A percentile compares a stretch with the other conserved stretches of the same genome.
These are phyloP conservation scores for Ceratocystis smalleyi DNA, from an alignment of 2,329 filamentous ascomycete species.

Conservation along the genomic window DNA sequence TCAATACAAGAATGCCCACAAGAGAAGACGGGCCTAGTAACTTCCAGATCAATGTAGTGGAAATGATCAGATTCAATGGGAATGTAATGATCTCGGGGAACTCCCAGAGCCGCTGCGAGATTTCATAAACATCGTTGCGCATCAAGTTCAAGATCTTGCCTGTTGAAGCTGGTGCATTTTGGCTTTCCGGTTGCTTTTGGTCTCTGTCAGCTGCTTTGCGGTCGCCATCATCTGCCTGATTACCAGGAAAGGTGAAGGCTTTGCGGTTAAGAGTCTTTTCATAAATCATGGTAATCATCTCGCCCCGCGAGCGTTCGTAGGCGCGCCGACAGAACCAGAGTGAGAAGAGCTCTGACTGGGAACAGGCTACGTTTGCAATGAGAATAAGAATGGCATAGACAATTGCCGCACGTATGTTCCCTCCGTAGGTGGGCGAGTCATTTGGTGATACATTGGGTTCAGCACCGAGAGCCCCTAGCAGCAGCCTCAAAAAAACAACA, in stretches of 20 bases:
- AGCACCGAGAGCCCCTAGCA: constrained; percentile 31
- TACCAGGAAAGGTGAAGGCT: constrained; percentile 30
- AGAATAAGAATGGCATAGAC: constrained; percentile 50
- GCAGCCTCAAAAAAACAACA: constrained; percentile 55
- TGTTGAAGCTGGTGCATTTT: constrained; percentile 44
- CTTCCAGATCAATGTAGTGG: constrained; percentile 57
- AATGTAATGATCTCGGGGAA: constrained; percentile 60
- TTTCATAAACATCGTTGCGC: constrained; percentile 66
- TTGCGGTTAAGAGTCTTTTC: constrained; percentile 61
- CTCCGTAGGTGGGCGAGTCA: neutral
- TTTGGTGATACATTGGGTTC: neutral
- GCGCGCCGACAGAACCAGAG: constrained; percentile 72
- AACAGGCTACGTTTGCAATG: constrained; percentile 41
- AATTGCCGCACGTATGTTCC: constrained; percentile 11
- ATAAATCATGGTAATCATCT: constrained; percentile 71
- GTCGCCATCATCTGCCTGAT: constrained; percentile 18
- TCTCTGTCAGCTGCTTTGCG: constrained; percentile 14
- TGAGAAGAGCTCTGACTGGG: constrained; percentile 51
- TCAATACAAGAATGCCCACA: constrained; percentile 47
- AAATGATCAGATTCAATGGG: constrained; percentile 60
- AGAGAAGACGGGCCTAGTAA: constrained; percentile 62
- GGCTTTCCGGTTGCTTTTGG: constrained; percentile 13
- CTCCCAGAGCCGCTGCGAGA: constrained; percentile 78
- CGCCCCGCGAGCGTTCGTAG: constrained; percentile 71
- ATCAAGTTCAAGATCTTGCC: constrained; percentile 85